Base-by-base conservation (phyloP, 2,329 filamentous ascomycete species). In the Tolypocladium tropicale region DNA sequence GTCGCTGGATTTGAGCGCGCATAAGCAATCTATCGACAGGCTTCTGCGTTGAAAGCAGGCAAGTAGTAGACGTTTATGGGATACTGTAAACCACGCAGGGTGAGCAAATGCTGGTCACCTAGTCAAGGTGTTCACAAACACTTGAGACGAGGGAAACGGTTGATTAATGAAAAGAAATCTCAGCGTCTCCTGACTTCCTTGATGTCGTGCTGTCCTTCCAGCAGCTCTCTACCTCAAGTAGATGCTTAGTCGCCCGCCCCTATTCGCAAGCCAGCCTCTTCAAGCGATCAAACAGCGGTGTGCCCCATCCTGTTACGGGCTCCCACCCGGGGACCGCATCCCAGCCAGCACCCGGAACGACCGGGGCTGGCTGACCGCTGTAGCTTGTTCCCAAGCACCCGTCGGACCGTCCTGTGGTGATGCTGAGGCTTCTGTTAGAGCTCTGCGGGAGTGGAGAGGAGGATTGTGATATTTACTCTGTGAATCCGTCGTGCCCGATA, bases 351-450 rank as follows among this genome's bases (percentile, higher is more conserved):
- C 50, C 48, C 43, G 62, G 62, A 41, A 64, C 25, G 12, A 14
- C 14, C 4, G 52, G 52, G 16, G 52, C 52, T 18, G 37, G 54
- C 6, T 63, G 58, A 4, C 61, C 62, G 14, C 59, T 60, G 10
- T 62, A 41, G 51, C 66, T 70, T 2, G 32, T 51, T 9, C 70
- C 70, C 3, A 56, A 36, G 28, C 72, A 74, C 4, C 71, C 72
- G 11, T 57, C 39, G 0, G 68, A 70, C 46, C 59, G 66, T 33
- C 71, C 72, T 11, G 63, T 52, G 2, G 69, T 72, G 51, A 72
- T 74, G 55, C 72, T 73, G 39, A 11, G 21, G n/a, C 10, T 23
- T 4, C 53, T 1, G 28, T 52, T 30, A 34, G 32, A 21, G 18
- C 14, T 14, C 10, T 11, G 12, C 12, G 18, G n/a, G n/a, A 28